Percentiles rank a stretch among this genome's conserved stretches.
Evolutionary conservation across 1,284 basidiomycete species (phyloP).

Genomic region (Rhodotorula sp.): DNA sequence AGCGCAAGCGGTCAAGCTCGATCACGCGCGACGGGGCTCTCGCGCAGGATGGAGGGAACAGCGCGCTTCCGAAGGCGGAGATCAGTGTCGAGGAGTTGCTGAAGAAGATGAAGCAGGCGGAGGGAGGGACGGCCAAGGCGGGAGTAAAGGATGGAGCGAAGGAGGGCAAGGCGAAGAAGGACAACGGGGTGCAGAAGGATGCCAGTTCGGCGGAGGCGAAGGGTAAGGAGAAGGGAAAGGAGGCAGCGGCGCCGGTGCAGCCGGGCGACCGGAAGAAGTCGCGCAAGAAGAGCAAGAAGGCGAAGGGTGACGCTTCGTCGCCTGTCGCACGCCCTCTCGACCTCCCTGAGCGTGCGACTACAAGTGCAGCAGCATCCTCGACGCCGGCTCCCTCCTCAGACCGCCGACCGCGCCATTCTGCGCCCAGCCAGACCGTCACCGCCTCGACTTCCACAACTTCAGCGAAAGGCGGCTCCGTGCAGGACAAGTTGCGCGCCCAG

Average conservation of each 20-base stretch:
- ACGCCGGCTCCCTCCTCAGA: neutral
- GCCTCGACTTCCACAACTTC: neutral
- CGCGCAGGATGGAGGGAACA: too few relatives aligned
- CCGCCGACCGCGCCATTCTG: neutral
- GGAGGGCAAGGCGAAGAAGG: conserved; percentile 13
- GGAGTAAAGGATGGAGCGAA: neutral
- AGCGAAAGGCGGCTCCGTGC: conserved; percentile 22
- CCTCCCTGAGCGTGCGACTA: too few relatives aligned
- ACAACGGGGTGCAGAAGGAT: neutral
- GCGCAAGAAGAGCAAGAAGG: neutral
- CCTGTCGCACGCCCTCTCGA: neutral
- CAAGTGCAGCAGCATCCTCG: neutral
- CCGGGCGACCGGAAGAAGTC: neutral
- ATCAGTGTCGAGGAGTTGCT: conserved; percentile 77
- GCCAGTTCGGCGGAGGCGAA: neutral
- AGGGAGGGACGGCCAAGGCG: neutral
- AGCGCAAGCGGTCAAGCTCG: conserved; percentile 23
- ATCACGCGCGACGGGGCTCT: neutral
- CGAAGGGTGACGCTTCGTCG: neutral
- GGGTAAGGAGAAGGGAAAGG: neutral
- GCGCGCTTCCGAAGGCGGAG: conserved; percentile 42
- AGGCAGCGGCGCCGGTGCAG: neutral
- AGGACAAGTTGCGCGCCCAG: conserved; percentile 40
- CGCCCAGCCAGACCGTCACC: neutral
- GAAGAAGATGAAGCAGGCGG: conserved; percentile 55